Evolutionary conservation across 164 flowering plant genomes (phyloP), one percentile per base, ranked within the genome.

Genomic region (Euptelea pleiosperma): DNA sequence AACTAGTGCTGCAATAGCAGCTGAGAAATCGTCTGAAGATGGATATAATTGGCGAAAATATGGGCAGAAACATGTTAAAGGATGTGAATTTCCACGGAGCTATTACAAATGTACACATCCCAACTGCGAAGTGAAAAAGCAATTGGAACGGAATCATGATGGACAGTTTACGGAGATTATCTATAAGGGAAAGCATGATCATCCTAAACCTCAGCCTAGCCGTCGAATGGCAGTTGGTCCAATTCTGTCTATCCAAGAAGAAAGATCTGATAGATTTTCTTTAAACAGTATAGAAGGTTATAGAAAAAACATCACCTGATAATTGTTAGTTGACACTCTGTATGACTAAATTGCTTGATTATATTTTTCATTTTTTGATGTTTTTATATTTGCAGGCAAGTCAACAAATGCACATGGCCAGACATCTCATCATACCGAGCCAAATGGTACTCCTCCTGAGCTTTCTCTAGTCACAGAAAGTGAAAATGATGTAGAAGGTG

Each of bases 41-140:
- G 93, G 93, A 22, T 86, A 80, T 66, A 84, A 86, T 55, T 86
- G 93, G 93, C 66, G 93, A 60, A 86, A 86, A 70, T 84, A 86
- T 69, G 89, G 93, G 49, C 93, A 86, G 68, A 86, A 86, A 63
- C 86, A 72, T 70, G 89, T 86, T 15, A 86, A 82, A 70, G 93
- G 93, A 52, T 77, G 93, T 70, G 89, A 84, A 71, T 77, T 74
- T 60, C 93, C 89, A 10, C 77, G 93, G 33, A 84, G 89, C 66
- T 84, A 86, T 70, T 86, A 86, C 69, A 86, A 86, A 67, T 86
- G 93, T 64, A 86, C 94, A 26, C 86, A 86, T 78, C 96, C 92
- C 42, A 84, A 81, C 47, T 88, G 96, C 60, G 85, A 84, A 68
- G 96, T 86, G 61, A 87, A 88, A 68, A 88, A 88, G 65, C 79